Evolutionary conservation across 2,329 filamentous ascomycete species (phyloP).

Genomic region (Epichloe coenophiala): DNA sequence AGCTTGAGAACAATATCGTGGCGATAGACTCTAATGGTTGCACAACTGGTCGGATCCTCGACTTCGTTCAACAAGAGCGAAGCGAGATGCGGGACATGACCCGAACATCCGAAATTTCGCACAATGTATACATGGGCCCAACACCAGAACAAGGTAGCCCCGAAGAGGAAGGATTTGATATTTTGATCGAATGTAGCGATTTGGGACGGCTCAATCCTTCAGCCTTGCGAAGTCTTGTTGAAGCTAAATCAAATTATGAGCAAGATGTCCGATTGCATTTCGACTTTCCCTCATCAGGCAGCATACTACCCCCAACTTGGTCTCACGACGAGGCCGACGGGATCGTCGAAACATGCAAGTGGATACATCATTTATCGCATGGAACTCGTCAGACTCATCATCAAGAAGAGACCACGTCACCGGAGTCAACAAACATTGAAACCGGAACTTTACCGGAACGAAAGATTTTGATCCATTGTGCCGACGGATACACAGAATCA

Average conservation of each 20-base stretch:
- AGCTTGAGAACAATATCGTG: slow-evolving; percentile 55
- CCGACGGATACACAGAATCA: slow-evolving; percentile 91
- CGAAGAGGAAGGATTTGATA: slow-evolving; percentile 55
- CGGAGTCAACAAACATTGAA: slow-evolving; percentile 5
- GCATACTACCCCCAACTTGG: slow-evolving; percentile 73
- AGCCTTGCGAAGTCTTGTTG: slow-evolving; percentile 49
- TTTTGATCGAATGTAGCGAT: slow-evolving; percentile 83
- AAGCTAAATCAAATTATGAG: slow-evolving; percentile 30
- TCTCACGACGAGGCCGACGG: slow-evolving; percentile 72
- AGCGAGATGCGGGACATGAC: slow-evolving; percentile 92
- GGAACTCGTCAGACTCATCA: slow-evolving; percentile 33
- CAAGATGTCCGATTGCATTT: slow-evolving; percentile 20
- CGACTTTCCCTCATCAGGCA: slow-evolving; percentile 94
- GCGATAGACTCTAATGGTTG: slow-evolving; percentile 59
- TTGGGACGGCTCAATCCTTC: slow-evolving; percentile 60
- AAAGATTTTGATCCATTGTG: slow-evolving; percentile 81
- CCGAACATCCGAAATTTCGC: slow-evolving; percentile 71
- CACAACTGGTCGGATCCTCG: slow-evolving; percentile 64
- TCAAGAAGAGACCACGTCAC: neutral
- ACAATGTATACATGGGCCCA: slow-evolving; percentile 82
- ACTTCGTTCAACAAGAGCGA: slow-evolving; percentile 82
- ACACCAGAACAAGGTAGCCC: slow-evolving; percentile 57
- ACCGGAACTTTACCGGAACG: slow-evolving; percentile 27
- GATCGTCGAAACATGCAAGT: slow-evolving; percentile 74
- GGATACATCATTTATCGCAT: slow-evolving; percentile 76